Base-by-base conservation (phyloP, 176 grass and related monocot genomes). In the Ensete ventricosum region DNA sequence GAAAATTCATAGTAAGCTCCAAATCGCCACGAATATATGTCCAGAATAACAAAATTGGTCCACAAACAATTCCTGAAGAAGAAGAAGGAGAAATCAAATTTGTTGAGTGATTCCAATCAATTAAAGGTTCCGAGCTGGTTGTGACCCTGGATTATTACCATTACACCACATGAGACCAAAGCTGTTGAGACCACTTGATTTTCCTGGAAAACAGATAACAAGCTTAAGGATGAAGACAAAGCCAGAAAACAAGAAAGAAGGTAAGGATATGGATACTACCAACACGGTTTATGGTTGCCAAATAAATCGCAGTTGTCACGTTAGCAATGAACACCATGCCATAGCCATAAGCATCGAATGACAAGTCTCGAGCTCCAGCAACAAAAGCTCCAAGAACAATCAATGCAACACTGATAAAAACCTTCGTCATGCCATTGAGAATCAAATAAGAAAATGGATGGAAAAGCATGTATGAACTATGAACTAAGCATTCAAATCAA, bases 131-230 rank as follows among this genome's bases (percentile, higher is more conserved):
- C 9, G 24, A 53, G 52, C 10, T 16, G 2, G 8, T 9, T 1
- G 9, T 51, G 13, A 43, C 1, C 3, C 27, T 64, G 59, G 26
- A 58, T 67, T 62, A 68, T 68, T 91, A 99, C 96, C 96, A 80
- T 99, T 99, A 83, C 96, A 99, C 96, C 96, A 99, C 96, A 99
- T 99, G 75, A 99, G 79, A 76, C 96, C 96, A 91, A 99, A 99
- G 84, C 84, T 99, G 82, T 89, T 99, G 20, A 99, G 78, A 11
- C 96, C 88, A 29, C 96, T 99, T 20, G 88, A 91, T 87, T 99
- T 99, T 62, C 96, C 96, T 99, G 58, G 5, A 80, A 84, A 67
- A 70, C 49, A 29, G 76, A 80, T 69, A 73, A 75, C n/a, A 21
- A 75, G 70, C 24, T 49, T 69, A 22, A 70, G 73, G 43, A 23